Base-by-base conservation (phyloP, 2,329 filamentous ascomycete species). In the Ilyonectria destructans region DNA sequence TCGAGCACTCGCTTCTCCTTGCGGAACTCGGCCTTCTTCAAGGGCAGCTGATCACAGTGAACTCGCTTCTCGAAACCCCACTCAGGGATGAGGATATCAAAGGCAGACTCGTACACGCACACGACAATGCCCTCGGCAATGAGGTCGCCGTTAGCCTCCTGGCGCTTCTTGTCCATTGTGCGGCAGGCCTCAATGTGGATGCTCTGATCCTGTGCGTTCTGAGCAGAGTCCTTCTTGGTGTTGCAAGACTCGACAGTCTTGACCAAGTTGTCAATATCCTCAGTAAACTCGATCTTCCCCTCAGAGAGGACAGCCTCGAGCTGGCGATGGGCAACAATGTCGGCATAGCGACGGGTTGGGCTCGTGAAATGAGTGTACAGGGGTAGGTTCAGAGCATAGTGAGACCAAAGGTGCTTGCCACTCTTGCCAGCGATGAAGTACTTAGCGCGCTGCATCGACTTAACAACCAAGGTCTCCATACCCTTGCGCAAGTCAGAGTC, bases 11-110 rank as follows among this genome's bases (percentile, higher is more conserved):
- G 91, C 85, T 95, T 94, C 80, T 97, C 95, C 87, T 98, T 98
- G 82, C 97, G 91, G 84, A 96, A 99, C 80, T 99, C 96, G n/a
- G 96, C 96, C 87, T 99, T 99, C 89, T 98, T 96, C 74, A 99
- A 86, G 33, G 96, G 96, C 79, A 99, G 87, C 85, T 99, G 96
- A 79, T 99, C 96, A 80, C 96, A 99, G 84, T 99, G 96, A 59
- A 99, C 96, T 72, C 96, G 94, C 90, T 99, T 99, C 87, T 99
- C 96, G 75, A 99, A 98, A 73, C 96, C 96, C 86, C 95, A 99
- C 80, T 99, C 95, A 6, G 96, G 96, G 80, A 99, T 98, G 71
- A 99, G 88, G 49, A 99, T 94, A 81, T 99, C 96, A 80, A 99
- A 99, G 21, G 96, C 96, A 31, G 96, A 98, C 83, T 99, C 96